These are phyloP conservation scores for Echium plantagineum DNA, from an alignment of 257 asterid genomes.

Conservation along the genomic window DNA sequence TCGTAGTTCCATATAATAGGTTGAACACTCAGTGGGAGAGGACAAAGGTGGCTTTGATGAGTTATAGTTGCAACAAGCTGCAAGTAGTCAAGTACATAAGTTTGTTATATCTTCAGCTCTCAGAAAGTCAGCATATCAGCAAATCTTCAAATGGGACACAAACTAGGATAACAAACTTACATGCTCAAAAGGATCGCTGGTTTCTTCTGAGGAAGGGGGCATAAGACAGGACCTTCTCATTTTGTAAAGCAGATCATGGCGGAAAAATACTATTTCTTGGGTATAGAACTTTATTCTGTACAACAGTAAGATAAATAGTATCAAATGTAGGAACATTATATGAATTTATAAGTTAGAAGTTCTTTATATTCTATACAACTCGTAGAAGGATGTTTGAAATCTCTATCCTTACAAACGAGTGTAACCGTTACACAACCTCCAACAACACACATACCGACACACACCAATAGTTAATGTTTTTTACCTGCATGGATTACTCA, in stretches of 20 bases:
- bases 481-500: conserved; percentile 96
- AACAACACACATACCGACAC: no score
- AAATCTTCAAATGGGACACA: conserved; percentile 7
- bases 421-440: no score
- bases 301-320: neutral
- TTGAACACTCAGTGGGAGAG: conserved; percentile 77
- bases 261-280: conserved; percentile 88
- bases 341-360: no score
- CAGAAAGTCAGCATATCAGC: neutral
- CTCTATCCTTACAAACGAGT: no score
- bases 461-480: neutral
- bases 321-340: neutral
- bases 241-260: conserved; percentile 89
- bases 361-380: neutral
- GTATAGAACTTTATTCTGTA: conserved; percentile 82
- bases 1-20: conserved; percentile 93
- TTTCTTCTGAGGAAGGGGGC: conserved; percentile 84
- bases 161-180: conserved; percentile 32
- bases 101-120: conserved; percentile 6
- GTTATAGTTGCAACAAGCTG: conserved; percentile 94
- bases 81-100: conserved; percentile 5
- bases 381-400: no score
- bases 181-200: conserved; percentile 88
- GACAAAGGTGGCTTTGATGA: conserved; percentile 97
- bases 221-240: conserved; percentile 88